Base-by-base conservation (phyloP, 2,329 filamentous ascomycete genomes). In the Cercospora beticola region DNA sequence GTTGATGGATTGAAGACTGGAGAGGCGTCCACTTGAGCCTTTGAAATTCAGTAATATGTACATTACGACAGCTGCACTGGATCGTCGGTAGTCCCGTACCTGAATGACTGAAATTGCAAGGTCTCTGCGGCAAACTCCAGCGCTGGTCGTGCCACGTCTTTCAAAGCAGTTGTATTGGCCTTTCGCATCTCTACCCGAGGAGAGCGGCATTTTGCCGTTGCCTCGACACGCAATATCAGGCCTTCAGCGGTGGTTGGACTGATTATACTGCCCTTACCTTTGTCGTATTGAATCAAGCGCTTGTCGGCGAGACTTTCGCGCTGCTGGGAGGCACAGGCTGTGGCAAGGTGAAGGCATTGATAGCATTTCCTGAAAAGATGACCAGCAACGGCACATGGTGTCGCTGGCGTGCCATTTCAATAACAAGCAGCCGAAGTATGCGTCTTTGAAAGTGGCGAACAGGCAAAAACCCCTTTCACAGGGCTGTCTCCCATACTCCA, bases 1-100 rank as follows among this genome's bases (percentile, higher is more conserved):
- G 70, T 79, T 14, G 78, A 79, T 33, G 73, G 40, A 5, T 8
- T 62, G 36, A 23, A 49, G 23, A 43, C 10, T 21, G 59, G 54
- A n/a, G 26, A 58, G 23, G 54, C 54, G 23, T 58, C 31, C n/a
- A 21, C 54, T 31, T 58, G 10, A 33, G 23, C 26, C 26, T 26
- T 2, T 52, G 21, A 23, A 18, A 26, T n/a, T 58, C 54, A 43
- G 36, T n/a, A n/a, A 5, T n/a, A 43, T 43, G 36, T 43, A 43
- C 36, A 43, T n/a, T 2, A 2, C 16, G 16, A 43, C 6, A 43
- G 36, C 36, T n/a, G 16, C 36, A n/a, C 36, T 43, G 16, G 6
- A 43, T 43, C 16, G 16, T 43, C 36, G 7, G 3, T 43, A 43
- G 16, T 43, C 16, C 36, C 16, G 9, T 49, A 12, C n/a, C 43